A percentile compares a stretch with the other conserved stretches of the same genome.
Evolutionary conservation across 176 grass and related monocot species (phyloP).

Genomic region (Lolium perenne): DNA sequence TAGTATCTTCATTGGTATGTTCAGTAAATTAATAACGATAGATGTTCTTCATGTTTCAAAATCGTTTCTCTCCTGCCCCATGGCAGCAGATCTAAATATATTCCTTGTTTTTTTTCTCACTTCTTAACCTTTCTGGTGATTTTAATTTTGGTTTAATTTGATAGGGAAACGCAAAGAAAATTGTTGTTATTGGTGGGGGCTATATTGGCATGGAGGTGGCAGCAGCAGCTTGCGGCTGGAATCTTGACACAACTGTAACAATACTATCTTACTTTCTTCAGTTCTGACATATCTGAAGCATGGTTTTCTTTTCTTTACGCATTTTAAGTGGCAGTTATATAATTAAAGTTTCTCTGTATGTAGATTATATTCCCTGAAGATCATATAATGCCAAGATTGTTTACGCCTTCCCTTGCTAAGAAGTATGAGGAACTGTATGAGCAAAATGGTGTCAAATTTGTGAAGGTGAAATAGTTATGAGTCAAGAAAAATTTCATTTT

Average conservation of each 20-base stretch:
- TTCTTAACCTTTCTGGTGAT: slow-evolving; percentile 23
- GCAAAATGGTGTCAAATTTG: slow-evolving; percentile 78
- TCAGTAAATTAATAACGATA: slow-evolving; percentile 5
- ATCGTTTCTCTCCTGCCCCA: neutral
- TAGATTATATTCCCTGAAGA: slow-evolving; percentile 95
- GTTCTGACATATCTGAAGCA: slow-evolving; percentile 29
- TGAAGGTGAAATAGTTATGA: slow-evolving; percentile 58
- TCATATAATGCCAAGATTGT: slow-evolving; percentile 91
- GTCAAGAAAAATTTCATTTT: slow-evolving; percentile 34
- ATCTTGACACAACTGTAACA: slow-evolving; percentile 89
- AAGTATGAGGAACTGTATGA: slow-evolving; percentile 92
- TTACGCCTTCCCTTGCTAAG: slow-evolving; percentile 88
- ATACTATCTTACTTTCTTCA: slow-evolving; percentile 34
- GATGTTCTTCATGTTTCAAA: neutral
- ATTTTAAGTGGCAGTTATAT: neutral
- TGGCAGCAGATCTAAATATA: neutral
- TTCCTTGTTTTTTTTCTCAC: slow-evolving; percentile 10
- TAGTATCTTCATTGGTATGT: slow-evolving; percentile 91
- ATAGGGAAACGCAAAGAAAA: slow-evolving; percentile 78
- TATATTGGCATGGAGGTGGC: slow-evolving; percentile 99
- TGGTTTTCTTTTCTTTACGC: slow-evolving; percentile 4
- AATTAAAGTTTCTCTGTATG: slow-evolving; percentile 8
- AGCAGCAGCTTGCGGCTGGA: slow-evolving; percentile 87
- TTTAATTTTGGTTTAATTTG: slow-evolving; percentile 32
- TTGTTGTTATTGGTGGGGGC: slow-evolving; percentile 90